A percentile compares a stretch with the other conserved stretches of the same genome.
These are phyloP conservation scores for Tetraselmis chui DNA, from an alignment of 139 green algal genomes.

Conservation along the genomic window DNA sequence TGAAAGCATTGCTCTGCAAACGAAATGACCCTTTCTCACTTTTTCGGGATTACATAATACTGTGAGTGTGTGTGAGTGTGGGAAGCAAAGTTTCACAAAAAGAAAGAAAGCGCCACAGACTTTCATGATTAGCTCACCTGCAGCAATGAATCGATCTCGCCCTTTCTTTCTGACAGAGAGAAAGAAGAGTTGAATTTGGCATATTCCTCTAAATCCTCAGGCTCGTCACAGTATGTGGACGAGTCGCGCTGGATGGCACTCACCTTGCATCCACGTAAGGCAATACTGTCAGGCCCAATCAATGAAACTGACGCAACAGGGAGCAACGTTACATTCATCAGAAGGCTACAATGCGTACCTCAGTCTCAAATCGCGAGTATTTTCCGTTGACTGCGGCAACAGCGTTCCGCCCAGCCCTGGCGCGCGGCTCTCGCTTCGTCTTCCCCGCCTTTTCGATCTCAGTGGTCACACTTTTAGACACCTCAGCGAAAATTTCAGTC, in stretches of 20 bases:
- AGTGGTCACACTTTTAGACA: slow-evolving; percentile 51
- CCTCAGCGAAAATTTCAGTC: slow-evolving; percentile 59
- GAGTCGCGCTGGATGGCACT: slow-evolving; percentile 82
- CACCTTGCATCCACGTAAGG: too few species aligned
- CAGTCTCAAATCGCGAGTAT: slow-evolving; percentile 66
- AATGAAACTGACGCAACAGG: too few species aligned
- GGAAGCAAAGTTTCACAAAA: too few species aligned
- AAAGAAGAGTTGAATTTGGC: slow-evolving; percentile 41
- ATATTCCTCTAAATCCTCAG: slow-evolving; percentile 72
- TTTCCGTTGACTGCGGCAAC: slow-evolving; percentile 13
- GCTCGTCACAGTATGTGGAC: slow-evolving; percentile 91
- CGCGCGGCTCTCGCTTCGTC: slow-evolving; percentile 18
- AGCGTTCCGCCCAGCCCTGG: not conserved
- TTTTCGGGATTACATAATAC: too few species aligned
- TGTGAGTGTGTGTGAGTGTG: too few species aligned
- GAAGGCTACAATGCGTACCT: too few species aligned
- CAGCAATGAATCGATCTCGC: slow-evolving; percentile 56
- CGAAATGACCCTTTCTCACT: too few species aligned
- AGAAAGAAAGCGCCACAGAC: too few species aligned
- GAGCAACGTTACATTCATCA: too few species aligned
- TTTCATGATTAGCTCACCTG: too few species aligned
- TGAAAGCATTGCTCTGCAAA: slow-evolving; percentile 60
- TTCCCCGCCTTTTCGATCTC: slow-evolving; percentile 45
- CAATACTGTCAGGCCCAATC: too few species aligned
- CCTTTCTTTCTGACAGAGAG: slow-evolving; percentile 33